Base-by-base conservation (phyloP, 306 rosid genomes). In the Trifolium fragiferum region DNA sequence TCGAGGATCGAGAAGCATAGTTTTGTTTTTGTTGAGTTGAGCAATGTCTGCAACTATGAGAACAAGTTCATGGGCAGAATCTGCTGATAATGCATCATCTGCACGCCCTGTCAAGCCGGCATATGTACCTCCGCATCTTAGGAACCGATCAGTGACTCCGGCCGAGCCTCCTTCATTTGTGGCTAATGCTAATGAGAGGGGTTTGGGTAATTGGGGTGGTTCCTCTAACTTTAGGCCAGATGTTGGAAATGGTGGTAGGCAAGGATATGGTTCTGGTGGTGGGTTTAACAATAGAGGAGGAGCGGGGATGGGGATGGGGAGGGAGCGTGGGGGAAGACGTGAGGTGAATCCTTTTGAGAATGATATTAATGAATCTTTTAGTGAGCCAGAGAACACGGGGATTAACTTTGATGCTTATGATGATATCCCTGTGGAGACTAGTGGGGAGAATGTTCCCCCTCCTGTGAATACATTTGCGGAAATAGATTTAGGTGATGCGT, bases 321-420 rank as follows among this genome's bases (percentile, higher is more conserved):
- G 68, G 30, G 89, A 84, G 58, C 87, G 86, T 20, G 93, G 91
- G 37, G 93, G 91, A 46, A 87, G 89, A 61, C 87, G 85, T 1
- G 93, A 90, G 84, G 91, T 49, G 23, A 90, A 90, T 81, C 96
- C 96, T 47, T 90, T 90, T 76, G 84, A 54, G 71, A 82, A 87
- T 13, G 88, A 84, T 27, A 87, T 86, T 43, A 85, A 74, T 41
- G 72, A 80, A 8, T 70, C 82, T 4, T 7, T 80, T 55, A 25
- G 49, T 16, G 96, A 87, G 73, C 83, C 70, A 67, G 93, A 90
- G 81, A 87, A 74, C 66, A 68, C 81, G 0, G 96, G 87, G 76
- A 90, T 90, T 77, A 90, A 90, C 78, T 90, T 90, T 77, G 96
- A 88, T 12, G 96, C 96, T 20, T 90, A 90, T 81, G 96, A 90